Evolutionary conservation across 1,284 basidiomycete genomes (phyloP).

Genomic region (Leccinum huronense): DNA sequence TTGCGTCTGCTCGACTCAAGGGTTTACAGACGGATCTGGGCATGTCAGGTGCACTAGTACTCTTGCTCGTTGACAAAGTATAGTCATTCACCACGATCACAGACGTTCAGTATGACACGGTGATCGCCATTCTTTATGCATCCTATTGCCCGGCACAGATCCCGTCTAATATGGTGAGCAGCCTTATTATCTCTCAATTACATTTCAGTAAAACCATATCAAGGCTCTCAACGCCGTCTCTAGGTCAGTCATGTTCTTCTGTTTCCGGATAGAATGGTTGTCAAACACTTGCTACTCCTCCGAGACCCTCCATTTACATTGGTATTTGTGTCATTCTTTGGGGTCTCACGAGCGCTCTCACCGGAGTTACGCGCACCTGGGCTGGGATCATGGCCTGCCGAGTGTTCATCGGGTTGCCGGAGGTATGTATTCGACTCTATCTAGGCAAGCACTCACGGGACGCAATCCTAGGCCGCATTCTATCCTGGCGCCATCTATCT

Average conservation of each 20-base stretch:
- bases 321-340: slow-evolving; percentile 47
- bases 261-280: neutral
- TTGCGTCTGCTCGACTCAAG: slow-evolving; percentile 35
- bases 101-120: slow-evolving; percentile 3
- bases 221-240: neutral
- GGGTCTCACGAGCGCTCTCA: slow-evolving; percentile 62
- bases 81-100: neutral
- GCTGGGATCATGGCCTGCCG: slow-evolving; percentile 33
- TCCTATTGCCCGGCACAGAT: slow-evolving; percentile 4
- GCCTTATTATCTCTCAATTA: slow-evolving; percentile 46
- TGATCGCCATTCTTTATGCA: slow-evolving; percentile 1
- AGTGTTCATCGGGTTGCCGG: slow-evolving; percentile 32
- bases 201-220: slow-evolving; percentile 44
- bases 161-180: slow-evolving; percentile 1
- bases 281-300: neutral
- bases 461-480: slow-evolving; percentile 49
- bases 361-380: slow-evolving; percentile 59
- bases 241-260: neutral
- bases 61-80: neutral
- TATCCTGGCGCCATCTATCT: slow-evolving; percentile 2
- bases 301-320: slow-evolving; percentile 43
- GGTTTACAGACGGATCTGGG: slow-evolving; percentile 2
- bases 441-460: neutral
- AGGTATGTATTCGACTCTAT: slow-evolving; percentile 35
- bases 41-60: neutral